Evolutionary conservation across 2,329 filamentous ascomycete genomes (phyloP), one percentile per base, ranked within the genome.

Genomic region (Ceratocystis destructans): DNA sequence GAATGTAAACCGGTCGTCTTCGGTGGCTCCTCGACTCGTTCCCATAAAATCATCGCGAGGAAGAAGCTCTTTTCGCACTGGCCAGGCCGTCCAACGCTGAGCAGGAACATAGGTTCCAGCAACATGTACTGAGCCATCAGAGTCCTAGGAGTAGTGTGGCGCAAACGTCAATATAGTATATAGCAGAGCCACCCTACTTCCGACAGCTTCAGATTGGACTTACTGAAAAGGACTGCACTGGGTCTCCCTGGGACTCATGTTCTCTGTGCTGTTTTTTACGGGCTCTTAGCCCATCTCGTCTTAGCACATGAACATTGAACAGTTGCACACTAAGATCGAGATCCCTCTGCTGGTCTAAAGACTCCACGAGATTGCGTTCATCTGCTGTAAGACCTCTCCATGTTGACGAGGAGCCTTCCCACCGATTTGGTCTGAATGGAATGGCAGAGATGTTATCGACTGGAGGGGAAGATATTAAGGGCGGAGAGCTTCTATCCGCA

Each of bases 11-110:
- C 46, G 20, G 22, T 65, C 62, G 12, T 64, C 64, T 20, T 65
- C 64, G 1, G 37, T 44, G 10, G 45, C 12, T 57, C 64, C 46
- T 1, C 44, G 41, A 44, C 33, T 41, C 41, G 59, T 17, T 20
- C 61, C 57, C 33, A 65, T 63, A 10, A 62, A 64, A 37, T 65
- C 37, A 62, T 68, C 41, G 8, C 20, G 20, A 1, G 88, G 89
- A 6, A 94, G 84, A 31, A 80, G 76, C 6, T 78, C 76, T 3
- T 82, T 78, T 22, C 79, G 79, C 72, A 95, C 74, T 3, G 93
- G 93, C 93, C 93, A 96, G 0, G 91, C 88, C 20, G 89, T 89
- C 92, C 93, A 96, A 3, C 73, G 70, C 67, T 81, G 83, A 0
- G 82, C 79, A 1, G 82, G 82, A 3, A 73, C 74, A 80, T 68